phyloP scores from a whole-genome alignment of 148 eudicot genomes.

The Nyssa sinensis region DNA sequence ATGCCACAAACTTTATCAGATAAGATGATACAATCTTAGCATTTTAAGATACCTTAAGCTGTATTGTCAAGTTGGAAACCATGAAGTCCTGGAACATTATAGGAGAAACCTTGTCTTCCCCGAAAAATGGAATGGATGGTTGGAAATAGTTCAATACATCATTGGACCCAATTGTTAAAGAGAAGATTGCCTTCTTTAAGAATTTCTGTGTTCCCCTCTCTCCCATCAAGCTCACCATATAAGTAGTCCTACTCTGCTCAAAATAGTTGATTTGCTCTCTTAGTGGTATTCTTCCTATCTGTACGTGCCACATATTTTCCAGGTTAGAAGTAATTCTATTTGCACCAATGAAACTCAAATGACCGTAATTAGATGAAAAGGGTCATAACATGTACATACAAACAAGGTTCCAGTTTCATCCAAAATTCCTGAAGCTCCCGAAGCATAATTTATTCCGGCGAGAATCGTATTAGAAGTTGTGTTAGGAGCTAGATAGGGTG shows the following conservation, averaged over 20 bases:
- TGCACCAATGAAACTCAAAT: no score
- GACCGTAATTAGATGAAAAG: no score
- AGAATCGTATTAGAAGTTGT: constrained; percentile 24
- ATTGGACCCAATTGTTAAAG: constrained; percentile 58
- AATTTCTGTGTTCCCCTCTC: constrained; percentile 30
- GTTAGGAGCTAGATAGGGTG: constrained; percentile 53
- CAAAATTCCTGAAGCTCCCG: constrained; percentile 69
- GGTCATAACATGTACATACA: constrained; percentile 22
- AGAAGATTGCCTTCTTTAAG: constrained; percentile 40
- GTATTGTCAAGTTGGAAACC: constrained; percentile 58
- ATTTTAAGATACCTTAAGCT: constrained; percentile 46
- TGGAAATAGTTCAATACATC: constrained; percentile 55
- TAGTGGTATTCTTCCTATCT: constrained; percentile 58
- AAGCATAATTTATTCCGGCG: constrained; percentile 60
- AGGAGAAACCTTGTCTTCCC: constrained; percentile 34
- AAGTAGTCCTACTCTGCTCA: constrained; percentile 37
- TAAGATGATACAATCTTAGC: not conserved
- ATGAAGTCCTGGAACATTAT: constrained; percentile 42
- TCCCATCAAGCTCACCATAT: constrained; percentile 43
- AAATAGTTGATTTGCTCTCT: constrained; percentile 47
- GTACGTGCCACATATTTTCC: constrained; percentile 5
- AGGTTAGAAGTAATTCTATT: not conserved
- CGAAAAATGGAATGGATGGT: constrained; percentile 44
- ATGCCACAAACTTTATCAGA: not conserved
- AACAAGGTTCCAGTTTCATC: constrained; percentile 50